phyloP scores from a whole-genome alignment of 75 land plant genomes.

The Isoetes taiwanensis region DNA sequence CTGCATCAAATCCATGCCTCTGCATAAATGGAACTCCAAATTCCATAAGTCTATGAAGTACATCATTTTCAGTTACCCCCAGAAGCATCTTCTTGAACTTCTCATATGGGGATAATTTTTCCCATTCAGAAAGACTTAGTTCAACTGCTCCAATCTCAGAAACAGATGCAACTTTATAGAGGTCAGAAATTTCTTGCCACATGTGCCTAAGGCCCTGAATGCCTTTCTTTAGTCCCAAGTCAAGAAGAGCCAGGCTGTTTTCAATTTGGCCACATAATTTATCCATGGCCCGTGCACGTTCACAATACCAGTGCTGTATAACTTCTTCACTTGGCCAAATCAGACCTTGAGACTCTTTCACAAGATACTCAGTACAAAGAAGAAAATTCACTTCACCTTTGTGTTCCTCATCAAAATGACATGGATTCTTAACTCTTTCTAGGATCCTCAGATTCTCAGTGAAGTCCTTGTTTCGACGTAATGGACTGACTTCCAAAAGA shows the following conservation, averaged over 20 bases:
- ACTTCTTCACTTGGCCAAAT: constrained; percentile 62
- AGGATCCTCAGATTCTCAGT: constrained; percentile 57
- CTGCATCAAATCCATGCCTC: constrained; percentile 1
- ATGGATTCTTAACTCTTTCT: constrained; percentile 18
- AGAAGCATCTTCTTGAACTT: constrained; percentile 69
- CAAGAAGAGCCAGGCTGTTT: constrained; percentile 65
- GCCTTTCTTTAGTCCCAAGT: constrained; percentile 59
- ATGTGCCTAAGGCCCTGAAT: constrained; percentile 43
- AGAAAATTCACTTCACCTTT: constrained; percentile 9
- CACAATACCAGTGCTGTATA: constrained; percentile 65
- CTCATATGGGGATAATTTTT: constrained; percentile 53
- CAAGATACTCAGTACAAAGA: constrained; percentile 53
- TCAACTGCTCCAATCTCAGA: constrained; percentile 19
- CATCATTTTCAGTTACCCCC: constrained; percentile 44
- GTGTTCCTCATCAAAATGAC: constrained; percentile 12
- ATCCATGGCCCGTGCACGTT: constrained; percentile 66
- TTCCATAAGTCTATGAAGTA: constrained; percentile 44
- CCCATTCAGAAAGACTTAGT: constrained; percentile 57
- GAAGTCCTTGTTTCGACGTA: constrained; percentile 61
- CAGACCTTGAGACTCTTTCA: constrained; percentile 35
- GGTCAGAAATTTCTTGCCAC: constrained; percentile 46
- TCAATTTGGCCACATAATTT: constrained; percentile 73
- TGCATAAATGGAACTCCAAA: constrained; percentile 69
- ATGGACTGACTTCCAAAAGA: constrained; percentile 31
- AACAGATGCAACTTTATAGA: constrained; percentile 54